phyloP scores from a whole-genome alignment of 257 asterid genomes.

The Plantago major region DNA sequence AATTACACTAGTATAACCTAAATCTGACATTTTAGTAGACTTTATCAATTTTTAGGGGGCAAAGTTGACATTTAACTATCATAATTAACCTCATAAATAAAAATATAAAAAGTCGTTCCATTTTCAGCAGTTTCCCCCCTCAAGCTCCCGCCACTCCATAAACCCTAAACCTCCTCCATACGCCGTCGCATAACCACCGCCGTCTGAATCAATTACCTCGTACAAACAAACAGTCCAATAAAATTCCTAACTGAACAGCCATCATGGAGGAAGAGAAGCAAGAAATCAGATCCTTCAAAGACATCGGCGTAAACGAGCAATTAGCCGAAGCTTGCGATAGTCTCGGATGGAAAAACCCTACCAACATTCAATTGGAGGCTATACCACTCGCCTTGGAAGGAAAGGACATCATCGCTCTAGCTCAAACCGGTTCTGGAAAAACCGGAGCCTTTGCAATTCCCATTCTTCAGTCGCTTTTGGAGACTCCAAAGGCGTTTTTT shows the following conservation, averaged over 20 bases:
- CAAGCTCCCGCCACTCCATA: too few species aligned
- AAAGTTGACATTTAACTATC: too few species aligned
- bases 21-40: too few species aligned
- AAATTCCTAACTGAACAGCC: background rate
- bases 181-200: too few species aligned
- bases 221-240: background rate
- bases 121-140: too few species aligned
- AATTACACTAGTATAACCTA: too few species aligned
- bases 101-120: too few species aligned
- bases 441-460: constrained; percentile 96
- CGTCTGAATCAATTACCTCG: background rate
- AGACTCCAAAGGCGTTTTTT: constrained; percentile 73
- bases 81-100: too few species aligned
- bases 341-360: constrained; percentile 73
- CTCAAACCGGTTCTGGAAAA: constrained; percentile 97
- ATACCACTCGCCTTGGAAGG: constrained; percentile 78
- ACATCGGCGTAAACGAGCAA: constrained; percentile 67
- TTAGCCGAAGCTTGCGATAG: constrained; percentile 68
- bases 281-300: constrained; percentile 50
- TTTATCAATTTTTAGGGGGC: too few species aligned
- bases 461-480: constrained; percentile 67
- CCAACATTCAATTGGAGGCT: constrained; percentile 64
- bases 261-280: constrained; percentile 35
- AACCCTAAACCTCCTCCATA: too few species aligned
- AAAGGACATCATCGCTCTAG: constrained; percentile 81